These are phyloP conservation scores for Heliamphora pulchella DNA, from an alignment of 179 eudicot species.

Conservation along the genomic window DNA sequence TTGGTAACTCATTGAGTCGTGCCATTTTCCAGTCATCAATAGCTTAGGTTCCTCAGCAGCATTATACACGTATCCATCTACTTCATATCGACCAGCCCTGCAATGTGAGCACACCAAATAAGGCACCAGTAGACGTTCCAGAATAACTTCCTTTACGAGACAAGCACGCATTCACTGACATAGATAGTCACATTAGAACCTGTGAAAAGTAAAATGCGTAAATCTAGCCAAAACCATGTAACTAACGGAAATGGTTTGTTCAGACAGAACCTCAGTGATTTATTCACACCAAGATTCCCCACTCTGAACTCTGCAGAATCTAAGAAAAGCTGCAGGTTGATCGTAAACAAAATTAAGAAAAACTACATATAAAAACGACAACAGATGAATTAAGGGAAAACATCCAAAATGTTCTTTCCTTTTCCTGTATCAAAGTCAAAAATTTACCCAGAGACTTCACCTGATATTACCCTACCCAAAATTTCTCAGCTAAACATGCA, in stretches of 20 bases:
- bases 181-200: not conserved
- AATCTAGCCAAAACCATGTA: not conserved
- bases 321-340: not conserved
- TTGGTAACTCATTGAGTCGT: slow-evolving; percentile 72
- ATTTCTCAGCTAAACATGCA: not conserved
- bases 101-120: slow-evolving; percentile 9
- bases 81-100: slow-evolving; percentile 91
- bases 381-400: not conserved
- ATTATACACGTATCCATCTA: slow-evolving; percentile 86
- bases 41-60: slow-evolving; percentile 81
- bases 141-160: not conserved
- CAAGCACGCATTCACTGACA: not conserved
- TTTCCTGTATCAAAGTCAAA: not conserved
- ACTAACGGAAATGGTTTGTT: not conserved
- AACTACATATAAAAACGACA: not conserved
- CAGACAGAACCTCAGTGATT: not conserved
- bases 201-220: not conserved
- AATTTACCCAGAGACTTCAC: not conserved
- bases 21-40: slow-evolving; percentile 93
- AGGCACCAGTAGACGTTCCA: slow-evolving; percentile 5
- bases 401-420: not conserved
- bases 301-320: not conserved
- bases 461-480: not conserved
- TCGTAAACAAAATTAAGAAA: too few relatives aligned
- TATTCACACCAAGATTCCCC: not conserved